Evolutionary conservation across 306 rosid genomes (phyloP).

Genomic region (Inga oerstediana): DNA sequence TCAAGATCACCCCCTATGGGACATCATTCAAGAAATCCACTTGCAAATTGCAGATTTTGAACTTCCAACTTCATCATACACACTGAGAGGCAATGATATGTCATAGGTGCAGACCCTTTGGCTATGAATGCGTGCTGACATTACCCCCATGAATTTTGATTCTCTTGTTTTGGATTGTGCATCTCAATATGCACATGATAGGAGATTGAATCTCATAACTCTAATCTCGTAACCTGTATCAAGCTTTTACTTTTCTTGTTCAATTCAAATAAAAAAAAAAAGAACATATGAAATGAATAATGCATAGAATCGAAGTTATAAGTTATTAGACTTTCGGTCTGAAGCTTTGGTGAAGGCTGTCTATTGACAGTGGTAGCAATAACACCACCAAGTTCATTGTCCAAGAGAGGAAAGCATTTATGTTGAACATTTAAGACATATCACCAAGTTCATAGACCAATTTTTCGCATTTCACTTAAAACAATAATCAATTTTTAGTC

Average conservation of each 20-base stretch:
- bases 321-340: not conserved
- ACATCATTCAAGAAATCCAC: not conserved
- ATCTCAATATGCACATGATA: not conserved
- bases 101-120: not conserved
- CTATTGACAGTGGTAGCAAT: not conserved
- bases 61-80: not conserved
- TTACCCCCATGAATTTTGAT: not conserved
- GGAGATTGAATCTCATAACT: not conserved
- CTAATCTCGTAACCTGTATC: not conserved
- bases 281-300: conserved; percentile 3
- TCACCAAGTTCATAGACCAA: not conserved
- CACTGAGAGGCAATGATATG: not conserved
- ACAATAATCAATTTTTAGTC: not conserved
- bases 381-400: not conserved
- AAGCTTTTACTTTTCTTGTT: not conserved
- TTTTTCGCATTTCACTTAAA: not conserved
- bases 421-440: not conserved
- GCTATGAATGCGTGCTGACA: not conserved
- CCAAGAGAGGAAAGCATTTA: not conserved
- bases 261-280: not conserved
- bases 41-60: not conserved
- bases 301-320: not conserved
- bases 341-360: not conserved
- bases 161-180: not conserved
- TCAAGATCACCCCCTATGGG: not conserved